A percentile compares a stretch with the other conserved stretches of the same genome.
phyloP scores from a whole-genome alignment of 2,329 filamentous ascomycete genomes.

The Fusarium keratoplasticum region DNA sequence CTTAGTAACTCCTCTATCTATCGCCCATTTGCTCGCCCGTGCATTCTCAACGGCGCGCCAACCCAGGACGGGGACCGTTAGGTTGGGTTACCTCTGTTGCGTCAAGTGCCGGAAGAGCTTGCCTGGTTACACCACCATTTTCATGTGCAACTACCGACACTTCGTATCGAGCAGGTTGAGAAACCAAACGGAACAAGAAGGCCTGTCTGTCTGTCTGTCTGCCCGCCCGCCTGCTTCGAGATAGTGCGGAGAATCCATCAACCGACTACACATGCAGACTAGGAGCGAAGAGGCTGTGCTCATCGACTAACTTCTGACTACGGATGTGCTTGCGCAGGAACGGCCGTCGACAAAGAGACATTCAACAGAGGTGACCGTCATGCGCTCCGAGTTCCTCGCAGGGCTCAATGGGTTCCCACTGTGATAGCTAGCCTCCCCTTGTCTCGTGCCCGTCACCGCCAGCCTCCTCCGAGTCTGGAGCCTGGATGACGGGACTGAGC shows the following conservation, averaged over 20 bases:
- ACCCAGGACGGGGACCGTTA: slow-evolving; percentile 28
- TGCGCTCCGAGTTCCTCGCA: slow-evolving; percentile 1
- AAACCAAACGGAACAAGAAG: slow-evolving; percentile 28
- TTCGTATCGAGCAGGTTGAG: slow-evolving; percentile 39
- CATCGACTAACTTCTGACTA: slow-evolving; percentile 36
- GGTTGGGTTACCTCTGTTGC: slow-evolving; percentile 31
- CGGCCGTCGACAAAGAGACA: slow-evolving; percentile 19
- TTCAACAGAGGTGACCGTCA: slow-evolving; percentile 4
- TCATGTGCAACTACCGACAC: slow-evolving; percentile 38
- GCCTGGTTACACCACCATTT: slow-evolving; percentile 24
- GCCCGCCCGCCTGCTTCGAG: not conserved
- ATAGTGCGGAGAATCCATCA: slow-evolving; percentile 27
- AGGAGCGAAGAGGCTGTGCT: slow-evolving; percentile 29
- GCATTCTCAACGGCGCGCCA: slow-evolving; percentile 36
- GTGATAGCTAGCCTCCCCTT: slow-evolving; percentile 21
- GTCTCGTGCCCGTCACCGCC: slow-evolving; percentile 35
- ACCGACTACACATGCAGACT: slow-evolving; percentile 26
- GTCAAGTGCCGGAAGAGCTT: slow-evolving; percentile 34
- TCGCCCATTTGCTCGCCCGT: not conserved
- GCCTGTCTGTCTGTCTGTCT: not conserved
- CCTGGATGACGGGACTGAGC: slow-evolving; percentile 31
- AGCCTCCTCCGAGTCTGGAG: slow-evolving; percentile 29
- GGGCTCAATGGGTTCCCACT: slow-evolving; percentile 10
- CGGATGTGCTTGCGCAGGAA: slow-evolving; percentile 38
- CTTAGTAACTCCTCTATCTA: not conserved